Evolutionary conservation across 2,329 filamentous ascomycete species (phyloP).

Genomic region (Rhynchosporium graminicola): DNA sequence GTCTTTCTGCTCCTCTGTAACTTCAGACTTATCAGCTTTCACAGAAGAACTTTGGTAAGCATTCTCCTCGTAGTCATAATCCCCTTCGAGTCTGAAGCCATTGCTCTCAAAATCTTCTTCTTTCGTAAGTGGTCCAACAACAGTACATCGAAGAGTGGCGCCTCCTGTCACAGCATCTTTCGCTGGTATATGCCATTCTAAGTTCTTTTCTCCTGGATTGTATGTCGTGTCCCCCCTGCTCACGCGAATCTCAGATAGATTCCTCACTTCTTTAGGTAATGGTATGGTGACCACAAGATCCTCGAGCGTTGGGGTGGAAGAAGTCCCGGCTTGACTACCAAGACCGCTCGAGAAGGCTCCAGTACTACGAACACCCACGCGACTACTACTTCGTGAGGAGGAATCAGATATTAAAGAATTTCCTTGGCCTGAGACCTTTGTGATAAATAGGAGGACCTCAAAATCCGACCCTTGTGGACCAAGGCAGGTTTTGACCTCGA

Average conservation of each 20-base stretch:
- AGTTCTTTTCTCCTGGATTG: slow-evolving; percentile 66
- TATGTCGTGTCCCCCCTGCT: slow-evolving; percentile 83
- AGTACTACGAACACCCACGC: slow-evolving; percentile 45
- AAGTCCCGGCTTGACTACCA: slow-evolving; percentile 49
- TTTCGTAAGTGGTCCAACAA: slow-evolving; percentile 63
- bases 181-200: slow-evolving; percentile 82
- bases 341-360: slow-evolving; percentile 48
- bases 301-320: slow-evolving; percentile 59
- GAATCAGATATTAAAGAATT: slow-evolving; percentile 45
- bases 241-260: slow-evolving; percentile 78
- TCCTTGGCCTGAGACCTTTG: slow-evolving; percentile 58
- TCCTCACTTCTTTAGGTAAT: slow-evolving; percentile 76
- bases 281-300: slow-evolving; percentile 78
- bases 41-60: slow-evolving; percentile 53
- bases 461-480: slow-evolving; percentile 80
- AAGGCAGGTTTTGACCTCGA: slow-evolving; percentile 80
- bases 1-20: slow-evolving; percentile 47
- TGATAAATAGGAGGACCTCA: slow-evolving; percentile 76
- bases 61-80: slow-evolving; percentile 53
- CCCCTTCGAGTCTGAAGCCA: slow-evolving; percentile 40
- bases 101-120: slow-evolving; percentile 49
- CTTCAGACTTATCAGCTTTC: slow-evolving; percentile 41
- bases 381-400: slow-evolving; percentile 41
- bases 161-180: slow-evolving; percentile 73
- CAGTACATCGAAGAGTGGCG: slow-evolving; percentile 77